Evolutionary conservation across 768 basidiomycete genomes (phyloP), one percentile per base, ranked within the genome.

Genomic region (Flagelloscypha sp.): DNA sequence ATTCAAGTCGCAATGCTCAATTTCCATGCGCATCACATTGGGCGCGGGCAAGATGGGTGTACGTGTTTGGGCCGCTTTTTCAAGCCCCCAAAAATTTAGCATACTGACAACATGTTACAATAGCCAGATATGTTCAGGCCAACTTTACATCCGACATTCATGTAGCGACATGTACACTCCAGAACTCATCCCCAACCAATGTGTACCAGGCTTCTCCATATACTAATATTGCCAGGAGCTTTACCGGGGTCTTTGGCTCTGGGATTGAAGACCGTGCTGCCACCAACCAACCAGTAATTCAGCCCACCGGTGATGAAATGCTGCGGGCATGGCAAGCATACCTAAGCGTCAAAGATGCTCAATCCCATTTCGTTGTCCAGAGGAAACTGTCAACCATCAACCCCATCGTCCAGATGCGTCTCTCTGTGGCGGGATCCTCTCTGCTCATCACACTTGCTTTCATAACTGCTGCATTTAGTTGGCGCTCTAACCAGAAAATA

Each of bases 251-350:
- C n/a, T n/a, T n/a, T n/a, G n/a, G n/a, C n/a, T n/a, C n/a, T n/a
- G n/a, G n/a, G 9, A 27, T 24, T 17, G 40, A 15, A 27, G 40
- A 41, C 28, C 35, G 29, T 4, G 36, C 31, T 9, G 18, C 30
- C 45, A 28, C 24, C 32, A 24, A 5, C 24, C 20, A 10, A 18
- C 44, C 41, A 11, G 25, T 46, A 16, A 32, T 29, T 18, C 45
- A 46, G 25, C 45, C 43, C n/a, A 46, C 45, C 2, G 43, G 37
- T n/a, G 20, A 22, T 18, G 37, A 45, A 22, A 46, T 46, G 44
- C 20, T 44, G 17, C 43, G 44, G 15, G 38, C 34, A 37, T 46
- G 25, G 21, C 44, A 46, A 24, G 44, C 43, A 17, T 46, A 35
- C 20, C 23, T 40, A 35, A 34, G 38, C 6, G 42, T 40, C 19